These are phyloP conservation scores for Apostasia ramifera DNA, from an alignment of 106 monocot species.

Conservation along the genomic window DNA sequence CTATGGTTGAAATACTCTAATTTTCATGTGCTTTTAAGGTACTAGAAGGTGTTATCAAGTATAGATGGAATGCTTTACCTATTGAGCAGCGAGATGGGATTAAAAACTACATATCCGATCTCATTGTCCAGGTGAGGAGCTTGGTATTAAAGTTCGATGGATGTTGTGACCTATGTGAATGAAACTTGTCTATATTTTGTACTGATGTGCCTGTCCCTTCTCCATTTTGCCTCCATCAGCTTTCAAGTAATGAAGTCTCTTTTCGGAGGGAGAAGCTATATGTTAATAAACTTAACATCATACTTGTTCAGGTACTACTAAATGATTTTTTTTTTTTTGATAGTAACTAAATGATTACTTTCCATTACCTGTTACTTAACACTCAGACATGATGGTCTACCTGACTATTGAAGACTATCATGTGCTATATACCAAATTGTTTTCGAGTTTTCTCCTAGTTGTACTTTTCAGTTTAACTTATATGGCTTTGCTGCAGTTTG, in stretches of 20 bases:
- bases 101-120: conserved; percentile 98
- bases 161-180: too few species aligned
- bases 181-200: background rate
- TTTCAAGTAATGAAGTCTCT: conserved; percentile 90
- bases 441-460: background rate
- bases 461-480: too few species aligned
- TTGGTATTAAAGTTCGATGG: background rate
- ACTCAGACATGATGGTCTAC: background rate
- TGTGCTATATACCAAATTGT: background rate
- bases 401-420: too few species aligned
- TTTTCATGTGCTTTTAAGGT: conserved; percentile 35
- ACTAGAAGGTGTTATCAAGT: conserved; percentile 96
- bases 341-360: background rate
- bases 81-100: conserved; percentile 96
- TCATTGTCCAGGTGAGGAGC: conserved; percentile 78
- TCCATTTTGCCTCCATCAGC: conserved; percentile 28
- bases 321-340: background rate
- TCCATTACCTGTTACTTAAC: background rate
- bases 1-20: background rate
- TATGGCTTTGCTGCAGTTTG: too few species aligned
- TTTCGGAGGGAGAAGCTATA: conserved; percentile 82
- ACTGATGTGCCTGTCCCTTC: background rate
- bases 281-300: conserved; percentile 95
- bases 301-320: conserved; percentile 81
- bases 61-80: conserved; percentile 96